These are phyloP conservation scores for Colletotrichum sublineola DNA, from an alignment of 2,329 filamentous ascomycete genomes.

Conservation along the genomic window DNA sequence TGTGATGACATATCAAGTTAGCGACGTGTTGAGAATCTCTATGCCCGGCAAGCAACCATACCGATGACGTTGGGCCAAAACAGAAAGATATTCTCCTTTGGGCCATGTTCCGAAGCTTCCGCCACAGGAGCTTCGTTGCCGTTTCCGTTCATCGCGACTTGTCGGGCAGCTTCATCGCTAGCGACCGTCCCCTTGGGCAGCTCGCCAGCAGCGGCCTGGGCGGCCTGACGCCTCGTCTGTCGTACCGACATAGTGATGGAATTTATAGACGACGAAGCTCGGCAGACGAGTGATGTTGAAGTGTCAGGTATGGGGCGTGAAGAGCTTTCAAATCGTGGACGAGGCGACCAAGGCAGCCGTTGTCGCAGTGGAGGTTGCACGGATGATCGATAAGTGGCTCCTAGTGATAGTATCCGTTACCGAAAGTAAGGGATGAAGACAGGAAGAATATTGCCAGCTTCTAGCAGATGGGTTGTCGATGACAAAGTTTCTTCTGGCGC, in stretches of 20 bases:
- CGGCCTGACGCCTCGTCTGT: conserved; percentile 56
- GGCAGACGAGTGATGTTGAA: conserved; percentile 13
- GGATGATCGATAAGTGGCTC: conserved; percentile 40
- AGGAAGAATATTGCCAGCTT: conserved; percentile 11
- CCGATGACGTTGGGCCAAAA: conserved; percentile 88
- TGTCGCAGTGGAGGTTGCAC: conserved; percentile 42
- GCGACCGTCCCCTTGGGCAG: conserved; percentile 11
- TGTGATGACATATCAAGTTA: conserved; percentile 50
- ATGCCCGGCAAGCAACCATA: conserved; percentile 54
- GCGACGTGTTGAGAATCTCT: not conserved
- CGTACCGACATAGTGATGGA: conserved; percentile 53
- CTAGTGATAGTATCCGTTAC: conserved; percentile 21
- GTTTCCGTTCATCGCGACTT: conserved; percentile 59
- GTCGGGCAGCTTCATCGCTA: conserved; percentile 26
- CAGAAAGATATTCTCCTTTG: conserved; percentile 81
- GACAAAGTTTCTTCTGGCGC: not conserved
- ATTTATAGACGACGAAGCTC: conserved; percentile 6
- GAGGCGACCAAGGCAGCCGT: conserved; percentile 38
- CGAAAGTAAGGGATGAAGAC: conserved; percentile 19
- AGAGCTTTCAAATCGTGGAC: conserved; percentile 35
- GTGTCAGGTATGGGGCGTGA: conserved; percentile 27
- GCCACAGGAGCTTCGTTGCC: conserved; percentile 54
- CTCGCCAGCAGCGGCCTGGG: conserved; percentile 48
- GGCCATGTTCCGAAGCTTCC: conserved; percentile 53
- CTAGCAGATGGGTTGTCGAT: not conserved